Base-by-base conservation (phyloP, 345 rosid genomes). In the Triadica sebifera region DNA sequence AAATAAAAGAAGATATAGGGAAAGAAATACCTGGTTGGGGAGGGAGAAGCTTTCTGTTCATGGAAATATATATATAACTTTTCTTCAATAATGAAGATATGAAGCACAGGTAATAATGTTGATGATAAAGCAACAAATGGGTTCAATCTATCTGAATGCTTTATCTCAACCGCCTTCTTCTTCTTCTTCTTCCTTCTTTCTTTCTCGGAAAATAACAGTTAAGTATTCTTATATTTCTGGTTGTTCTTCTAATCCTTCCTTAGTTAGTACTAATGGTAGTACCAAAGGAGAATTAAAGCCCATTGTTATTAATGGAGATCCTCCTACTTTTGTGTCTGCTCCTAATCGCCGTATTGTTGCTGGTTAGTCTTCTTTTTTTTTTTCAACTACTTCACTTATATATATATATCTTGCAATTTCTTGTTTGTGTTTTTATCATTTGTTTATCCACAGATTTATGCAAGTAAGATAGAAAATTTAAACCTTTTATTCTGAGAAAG, bases 291-390 rank as follows among this genome's bases (percentile, higher is more conserved):
- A 84, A 67, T 81, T 82, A 71, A 86, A 89, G 78, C 94, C 98
- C 22, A 88, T 94, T 59, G 86, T 88, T 56, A 76, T 86, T 55
- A 84, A 70, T 65, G 98, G 98, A 75, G 87, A 85, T 70, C 92
- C 96, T 75, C 93, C 97, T 67, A 92, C 96, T 77, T 89, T 84
- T 60, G 94, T 92, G 20, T 94, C 97, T 70, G 98, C 97, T 67
- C 98, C 98, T 58, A 85, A 82, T 77, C 94, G 97, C 52, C 97
- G 98, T 62, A 90, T 94, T 17, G 82, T 92, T 51, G 98, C 98
- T 62, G 94, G 97, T 91, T 74, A 34, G 81, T 82, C 49, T 52
- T 59, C 17, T 15, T 57, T 69, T 4, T 16, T 51, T 24, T 24
- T 38, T 19, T 29, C 34, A 29, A 29, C 34, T 29, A 29, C 34